Conservation (phyloP, 1,284 basidiomycete genomes). For the Ganoderma meredithae region DNA sequence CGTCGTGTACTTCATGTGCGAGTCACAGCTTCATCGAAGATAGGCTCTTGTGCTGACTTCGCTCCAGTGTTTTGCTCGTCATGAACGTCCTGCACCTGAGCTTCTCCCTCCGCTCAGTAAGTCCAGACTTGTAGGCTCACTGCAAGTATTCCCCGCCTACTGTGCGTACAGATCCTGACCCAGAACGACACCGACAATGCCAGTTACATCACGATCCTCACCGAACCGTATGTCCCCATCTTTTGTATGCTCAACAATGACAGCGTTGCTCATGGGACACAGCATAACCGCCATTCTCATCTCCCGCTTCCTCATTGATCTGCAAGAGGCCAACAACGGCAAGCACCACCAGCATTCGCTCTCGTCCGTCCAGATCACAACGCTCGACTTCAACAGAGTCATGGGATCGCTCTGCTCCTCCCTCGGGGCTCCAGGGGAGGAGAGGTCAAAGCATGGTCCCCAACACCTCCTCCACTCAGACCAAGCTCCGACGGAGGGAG, state of each 20-base stretch:
- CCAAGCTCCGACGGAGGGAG: not conserved
- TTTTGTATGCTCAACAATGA: not conserved
- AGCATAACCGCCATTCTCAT: constrained; percentile 17
- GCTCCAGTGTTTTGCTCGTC: not conserved
- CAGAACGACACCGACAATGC: not conserved
- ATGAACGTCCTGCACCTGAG: constrained; percentile 20
- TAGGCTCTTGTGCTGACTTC: not conserved
- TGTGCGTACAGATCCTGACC: constrained; percentile 1
- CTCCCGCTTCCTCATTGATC: constrained; percentile 20
- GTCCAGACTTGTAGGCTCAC: not conserved
- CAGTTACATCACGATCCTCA: constrained; percentile 14
- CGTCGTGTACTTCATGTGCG: constrained; percentile 16
- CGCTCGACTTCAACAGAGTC: constrained; percentile 15
- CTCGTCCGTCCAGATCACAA: constrained; percentile 10
- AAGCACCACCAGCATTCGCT: constrained; percentile 6
- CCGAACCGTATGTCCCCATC: constrained; percentile 10
- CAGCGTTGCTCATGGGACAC: not conserved
- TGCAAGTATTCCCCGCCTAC: no score
- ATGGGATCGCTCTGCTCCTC: constrained; percentile 5
- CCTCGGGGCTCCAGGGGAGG: constrained; percentile 9
- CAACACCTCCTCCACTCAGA: not conserved
- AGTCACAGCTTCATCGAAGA: not conserved
- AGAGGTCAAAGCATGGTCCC: not conserved
- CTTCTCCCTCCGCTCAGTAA: constrained; percentile 14
- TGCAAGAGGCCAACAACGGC: constrained; percentile 15